Base-by-base conservation (phyloP, 2,329 filamentous ascomycete genomes). In the Hirsutella thompsonii region DNA sequence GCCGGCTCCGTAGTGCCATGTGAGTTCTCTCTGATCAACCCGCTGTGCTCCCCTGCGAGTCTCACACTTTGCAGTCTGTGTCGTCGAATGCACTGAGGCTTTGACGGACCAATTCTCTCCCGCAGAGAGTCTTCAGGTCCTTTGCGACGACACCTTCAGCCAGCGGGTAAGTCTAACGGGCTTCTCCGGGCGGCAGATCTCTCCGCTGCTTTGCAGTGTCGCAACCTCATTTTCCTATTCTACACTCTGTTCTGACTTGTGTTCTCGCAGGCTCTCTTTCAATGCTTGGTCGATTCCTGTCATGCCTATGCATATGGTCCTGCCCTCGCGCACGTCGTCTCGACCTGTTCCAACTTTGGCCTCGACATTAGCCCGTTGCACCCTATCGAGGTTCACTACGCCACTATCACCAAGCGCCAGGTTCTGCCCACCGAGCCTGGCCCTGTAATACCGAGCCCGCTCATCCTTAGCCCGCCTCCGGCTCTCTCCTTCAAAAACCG, bases 221-320 rank as follows among this genome's bases (percentile, higher is more conserved):
- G 3, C 29, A 13, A 18, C 20, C 19, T 21, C 8, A 16, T 8
- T 8, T 14, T 11, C 18, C 33, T 3, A 8, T 14, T 11, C 30
- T 33, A 6, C 14, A n/a, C 32, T 18, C 29, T 32, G 13, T 20
- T 11, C 32, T 36, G n/a, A 36, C 19, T 2, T 32, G 13, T 13
- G 14, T 10, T 8, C 20, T 10, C 5, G 5, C 14, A 61, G 58
- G 47, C 51, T 28, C 44, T 60, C 13, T 61, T 59, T 29, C 47
- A 53, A 28, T 61, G 59, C 37, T 46, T 61, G 38, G 44, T 53
- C 35, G 48, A 42, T 26, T 49, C 49, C 11, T 61, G 58, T 37
- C 41, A 45, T n/a, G 21, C 46, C 20, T 28, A 49, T 20, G 40
- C 45, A n/a, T 60, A 61, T 28, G 57, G 55, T 14, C 43, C 46